A percentile compares a stretch with the other conserved stretches of the same genome.
Conservation (phyloP, 202 grass and related monocot species). For the Bolboschoenoplectus hybrid region DNA sequence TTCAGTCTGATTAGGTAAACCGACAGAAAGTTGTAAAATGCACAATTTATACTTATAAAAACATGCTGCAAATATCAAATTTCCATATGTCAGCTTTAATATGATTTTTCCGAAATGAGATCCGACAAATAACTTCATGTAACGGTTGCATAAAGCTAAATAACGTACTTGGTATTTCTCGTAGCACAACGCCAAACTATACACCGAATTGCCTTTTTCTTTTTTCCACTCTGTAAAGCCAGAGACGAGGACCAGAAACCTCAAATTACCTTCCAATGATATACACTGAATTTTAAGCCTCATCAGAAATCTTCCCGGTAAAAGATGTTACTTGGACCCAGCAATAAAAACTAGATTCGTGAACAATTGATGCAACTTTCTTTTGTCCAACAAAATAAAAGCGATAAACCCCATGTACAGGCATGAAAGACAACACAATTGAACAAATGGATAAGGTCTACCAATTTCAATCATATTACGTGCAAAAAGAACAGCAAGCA, state of each 20-base stretch:
- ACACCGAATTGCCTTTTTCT: not conserved
- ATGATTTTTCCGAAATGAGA: not conserved
- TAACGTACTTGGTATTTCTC: not conserved
- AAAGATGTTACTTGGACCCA: not conserved
- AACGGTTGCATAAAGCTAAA: not conserved
- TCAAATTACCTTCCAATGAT: not conserved
- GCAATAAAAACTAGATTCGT: not conserved
- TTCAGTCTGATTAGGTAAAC: too few species aligned
- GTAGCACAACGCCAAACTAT: not conserved
- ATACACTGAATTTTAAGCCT: not conserved
- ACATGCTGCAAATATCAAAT: not conserved
- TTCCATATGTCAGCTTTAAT: not conserved
- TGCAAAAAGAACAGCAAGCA: not conserved
- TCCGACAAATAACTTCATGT: not conserved
- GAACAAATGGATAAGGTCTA: not conserved
- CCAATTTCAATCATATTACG: not conserved
- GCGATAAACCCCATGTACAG: not conserved
- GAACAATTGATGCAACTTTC: too few species aligned
- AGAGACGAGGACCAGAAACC: too few species aligned
- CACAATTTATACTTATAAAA: not conserved
- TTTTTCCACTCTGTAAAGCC: not conserved
- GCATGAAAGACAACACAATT: not conserved
- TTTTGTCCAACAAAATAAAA: not conserved
- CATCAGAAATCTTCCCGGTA: not conserved
- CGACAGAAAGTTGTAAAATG: not conserved